These are phyloP conservation scores for Emmonsiellopsis sp. DNA, from an alignment of 2,329 filamentous ascomycete species.

Conservation along the genomic window DNA sequence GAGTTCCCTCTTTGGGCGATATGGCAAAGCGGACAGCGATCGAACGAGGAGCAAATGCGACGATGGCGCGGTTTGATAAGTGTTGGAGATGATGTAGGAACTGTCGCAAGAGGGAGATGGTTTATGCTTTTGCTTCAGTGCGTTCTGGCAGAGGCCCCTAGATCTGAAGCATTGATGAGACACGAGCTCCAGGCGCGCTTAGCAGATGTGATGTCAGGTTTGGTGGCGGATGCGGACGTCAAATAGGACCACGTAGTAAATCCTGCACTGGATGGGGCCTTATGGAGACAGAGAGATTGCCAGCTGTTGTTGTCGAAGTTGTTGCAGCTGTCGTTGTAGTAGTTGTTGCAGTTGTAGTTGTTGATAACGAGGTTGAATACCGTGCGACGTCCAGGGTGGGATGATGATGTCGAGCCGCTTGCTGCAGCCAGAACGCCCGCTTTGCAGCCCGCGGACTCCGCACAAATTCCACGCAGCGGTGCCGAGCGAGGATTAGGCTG, in stretches of 20 bases:
- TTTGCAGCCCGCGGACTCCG: neutral
- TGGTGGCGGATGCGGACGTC: neutral
- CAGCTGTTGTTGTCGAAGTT: neutral
- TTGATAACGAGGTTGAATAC: neutral
- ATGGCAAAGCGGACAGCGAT: neutral
- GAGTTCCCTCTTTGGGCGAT: neutral
- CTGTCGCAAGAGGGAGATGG: neutral
- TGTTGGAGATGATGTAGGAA: neutral
- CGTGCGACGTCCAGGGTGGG: neutral
- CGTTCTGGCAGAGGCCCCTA: neutral
- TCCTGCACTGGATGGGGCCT: too few species aligned
- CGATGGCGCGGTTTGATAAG: neutral
- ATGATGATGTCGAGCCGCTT: neutral
- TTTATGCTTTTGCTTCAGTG: neutral
- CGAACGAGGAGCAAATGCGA: neutral
- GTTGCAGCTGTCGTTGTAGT: too few species aligned
- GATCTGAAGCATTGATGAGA: conserved; percentile 4
- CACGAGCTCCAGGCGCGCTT: neutral
- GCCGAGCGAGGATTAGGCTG: too few species aligned
- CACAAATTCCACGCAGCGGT: too few species aligned
- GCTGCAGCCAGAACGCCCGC: neutral
- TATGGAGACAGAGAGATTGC: neutral
- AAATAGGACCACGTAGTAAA: neutral
- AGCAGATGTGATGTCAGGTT: neutral
- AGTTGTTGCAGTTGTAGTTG: neutral